These are phyloP conservation scores for Mycothermus thermophilus DNA, from an alignment of 495 filamentous ascomycete genomes.

Conservation along the genomic window DNA sequence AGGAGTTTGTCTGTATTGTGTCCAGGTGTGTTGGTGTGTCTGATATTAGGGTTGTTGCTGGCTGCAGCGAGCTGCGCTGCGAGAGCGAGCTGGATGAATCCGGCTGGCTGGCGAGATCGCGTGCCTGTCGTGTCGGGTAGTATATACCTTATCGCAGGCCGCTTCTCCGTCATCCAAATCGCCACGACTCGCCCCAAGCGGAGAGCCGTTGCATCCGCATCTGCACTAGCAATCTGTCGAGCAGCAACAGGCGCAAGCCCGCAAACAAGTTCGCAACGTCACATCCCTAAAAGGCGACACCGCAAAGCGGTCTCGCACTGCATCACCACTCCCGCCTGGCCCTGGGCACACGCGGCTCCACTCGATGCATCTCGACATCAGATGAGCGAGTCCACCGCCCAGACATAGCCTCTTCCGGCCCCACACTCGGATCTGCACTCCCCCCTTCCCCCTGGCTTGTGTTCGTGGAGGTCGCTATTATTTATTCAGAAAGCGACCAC, in stretches of 20 bases:
- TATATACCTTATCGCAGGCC: background rate
- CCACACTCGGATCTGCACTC: constrained; percentile 1
- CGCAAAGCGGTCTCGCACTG: too few species aligned
- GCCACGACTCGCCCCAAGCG: too few species aligned
- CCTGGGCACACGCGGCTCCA: background rate
- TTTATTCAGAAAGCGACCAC: constrained; percentile 3
- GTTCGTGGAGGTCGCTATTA: too few species aligned
- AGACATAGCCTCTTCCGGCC: constrained; percentile 6
- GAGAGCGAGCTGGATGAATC: background rate
- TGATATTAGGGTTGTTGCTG: too few species aligned
- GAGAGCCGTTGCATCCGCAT: constrained; percentile 4
- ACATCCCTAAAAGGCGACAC: constrained; percentile 6
- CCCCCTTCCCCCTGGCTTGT: too few species aligned
- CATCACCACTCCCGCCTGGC: constrained; percentile 3
- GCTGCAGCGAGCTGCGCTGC: too few species aligned
- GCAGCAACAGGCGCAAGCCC: constrained; percentile 2
- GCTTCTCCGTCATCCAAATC: background rate
- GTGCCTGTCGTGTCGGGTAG: constrained; percentile 3
- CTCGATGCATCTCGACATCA: background rate
- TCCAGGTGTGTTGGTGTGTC: too few species aligned
- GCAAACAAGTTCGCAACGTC: too few species aligned
- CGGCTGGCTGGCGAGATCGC: constrained; percentile 1
- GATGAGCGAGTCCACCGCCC: constrained; percentile 2
- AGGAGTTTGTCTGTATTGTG: too few species aligned
- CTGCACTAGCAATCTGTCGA: constrained; percentile 1